Evolutionary conservation across 148 eudicot species (phyloP).

Genomic region (Rhododendron mucronatum): DNA sequence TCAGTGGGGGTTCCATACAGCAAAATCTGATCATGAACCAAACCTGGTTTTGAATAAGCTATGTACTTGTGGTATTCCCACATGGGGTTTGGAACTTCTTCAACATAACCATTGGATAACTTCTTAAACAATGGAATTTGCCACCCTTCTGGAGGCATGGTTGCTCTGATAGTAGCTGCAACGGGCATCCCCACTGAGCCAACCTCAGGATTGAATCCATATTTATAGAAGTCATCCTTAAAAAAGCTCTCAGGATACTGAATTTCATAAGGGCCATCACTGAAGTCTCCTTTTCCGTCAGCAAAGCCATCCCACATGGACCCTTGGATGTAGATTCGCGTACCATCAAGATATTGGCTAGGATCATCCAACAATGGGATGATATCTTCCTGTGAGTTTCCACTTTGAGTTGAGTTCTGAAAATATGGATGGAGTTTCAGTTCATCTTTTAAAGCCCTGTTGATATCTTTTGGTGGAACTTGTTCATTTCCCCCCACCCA

Average conservation of each 20-base stretch:
- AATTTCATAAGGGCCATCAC: slow-evolving; percentile 95
- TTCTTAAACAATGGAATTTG: slow-evolving; percentile 66
- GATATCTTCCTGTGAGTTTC: slow-evolving; percentile 23
- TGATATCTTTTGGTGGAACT: slow-evolving; percentile 85
- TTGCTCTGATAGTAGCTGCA: slow-evolving; percentile 92
- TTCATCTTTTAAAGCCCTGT: slow-evolving; percentile 58
- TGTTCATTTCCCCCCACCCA: slow-evolving; percentile 99
- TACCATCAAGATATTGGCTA: slow-evolving; percentile 88
- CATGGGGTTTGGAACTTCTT: slow-evolving; percentile 87
- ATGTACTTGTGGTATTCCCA: slow-evolving; percentile 97
- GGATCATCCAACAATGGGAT: slow-evolving; percentile 46
- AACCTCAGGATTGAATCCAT: slow-evolving; percentile 97
- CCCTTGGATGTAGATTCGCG: slow-evolving; percentile 84
- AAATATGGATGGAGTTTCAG: slow-evolving; percentile 71
- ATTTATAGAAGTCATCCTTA: slow-evolving; percentile 64
- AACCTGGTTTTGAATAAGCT: slow-evolving; percentile 82
- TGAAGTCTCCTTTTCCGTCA: slow-evolving; percentile 72
- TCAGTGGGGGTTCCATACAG: slow-evolving; percentile 70
- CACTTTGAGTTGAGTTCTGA: slow-evolving; percentile 20
- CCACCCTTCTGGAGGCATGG: slow-evolving; percentile 96
- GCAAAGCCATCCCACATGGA: slow-evolving; percentile 99
- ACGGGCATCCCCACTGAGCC: slow-evolving; percentile 98
- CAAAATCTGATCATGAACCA: slow-evolving; percentile 90
- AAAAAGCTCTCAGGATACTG: slow-evolving; percentile 92
- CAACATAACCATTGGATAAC: slow-evolving; percentile 52